Percentiles rank a stretch among this genome's conserved stretches.
Conservation (phyloP, 306 rosid species). For the cucumber (Cucumis sativus) region DNA sequence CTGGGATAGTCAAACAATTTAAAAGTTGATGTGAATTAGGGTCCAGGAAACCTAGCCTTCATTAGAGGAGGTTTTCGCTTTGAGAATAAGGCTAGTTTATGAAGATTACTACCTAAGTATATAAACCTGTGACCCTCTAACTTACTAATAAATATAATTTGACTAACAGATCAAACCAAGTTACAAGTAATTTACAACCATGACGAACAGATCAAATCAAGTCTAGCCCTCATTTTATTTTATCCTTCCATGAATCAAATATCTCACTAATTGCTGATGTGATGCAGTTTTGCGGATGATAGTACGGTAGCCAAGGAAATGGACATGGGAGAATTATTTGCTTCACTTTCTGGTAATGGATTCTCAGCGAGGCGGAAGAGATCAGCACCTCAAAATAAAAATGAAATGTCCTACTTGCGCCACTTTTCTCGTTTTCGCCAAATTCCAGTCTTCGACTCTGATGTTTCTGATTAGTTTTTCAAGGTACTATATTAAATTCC, state of each 20-base stretch:
- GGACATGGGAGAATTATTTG: constrained; percentile 60
- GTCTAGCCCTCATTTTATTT: not conserved
- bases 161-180: not conserved
- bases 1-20: not conserved
- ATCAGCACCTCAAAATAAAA: constrained; percentile 35
- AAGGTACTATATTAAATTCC: not conserved
- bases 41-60: not conserved
- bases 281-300: constrained; percentile 45
- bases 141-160: not conserved
- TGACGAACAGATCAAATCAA: not conserved
- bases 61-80: not conserved
- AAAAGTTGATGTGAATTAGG: not conserved
- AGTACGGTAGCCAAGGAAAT: constrained; percentile 33
- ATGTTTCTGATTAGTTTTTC: constrained; percentile 20
- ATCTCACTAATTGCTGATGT: constrained; percentile 10
- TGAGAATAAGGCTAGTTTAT: not conserved
- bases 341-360: constrained; percentile 59
- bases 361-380: constrained; percentile 49
- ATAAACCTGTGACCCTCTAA: not conserved
- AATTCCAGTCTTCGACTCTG: constrained; percentile 46
- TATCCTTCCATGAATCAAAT: not conserved
- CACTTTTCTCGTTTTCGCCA: constrained; percentile 56
- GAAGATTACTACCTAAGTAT: not conserved
- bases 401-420: constrained; percentile 24
- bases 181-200: not conserved